These are phyloP conservation scores for Fusarium mexicanum DNA, from an alignment of 2,329 filamentous ascomycete genomes.

Conservation along the genomic window DNA sequence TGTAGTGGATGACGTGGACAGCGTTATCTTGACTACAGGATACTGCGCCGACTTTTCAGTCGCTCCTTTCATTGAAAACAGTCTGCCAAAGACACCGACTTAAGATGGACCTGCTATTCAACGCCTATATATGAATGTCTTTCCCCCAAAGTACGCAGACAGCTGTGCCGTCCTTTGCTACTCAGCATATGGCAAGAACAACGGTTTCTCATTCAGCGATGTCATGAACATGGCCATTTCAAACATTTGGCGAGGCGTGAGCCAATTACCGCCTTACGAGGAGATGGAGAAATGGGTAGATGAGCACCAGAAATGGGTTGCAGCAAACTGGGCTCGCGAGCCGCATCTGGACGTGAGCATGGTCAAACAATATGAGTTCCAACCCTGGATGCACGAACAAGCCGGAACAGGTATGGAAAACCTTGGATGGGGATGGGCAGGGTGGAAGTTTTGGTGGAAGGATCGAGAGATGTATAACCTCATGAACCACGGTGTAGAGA, in stretches of 20 bases:
- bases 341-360: constrained; percentile 18
- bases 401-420: constrained; percentile 55
- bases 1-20: constrained; percentile 4
- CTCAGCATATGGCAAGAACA: constrained; percentile 22
- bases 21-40: constrained; percentile 14
- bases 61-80: constrained; percentile 11
- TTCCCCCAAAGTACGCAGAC: constrained; percentile 13
- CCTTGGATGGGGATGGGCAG: constrained; percentile 52
- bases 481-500: constrained; percentile 53
- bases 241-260: constrained; percentile 20
- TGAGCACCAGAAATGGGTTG: constrained; percentile 17
- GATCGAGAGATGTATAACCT: constrained; percentile 51
- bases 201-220: constrained; percentile 28
- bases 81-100: neutral
- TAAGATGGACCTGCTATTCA: constrained; percentile 10
- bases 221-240: constrained; percentile 31
- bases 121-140: constrained; percentile 20
- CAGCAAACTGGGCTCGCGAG: constrained; percentile 4
- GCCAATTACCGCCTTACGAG: neutral
- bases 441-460: constrained; percentile 54
- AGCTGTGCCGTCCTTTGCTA: constrained; percentile 23
- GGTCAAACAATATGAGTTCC: constrained; percentile 47
- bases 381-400: constrained; percentile 49
- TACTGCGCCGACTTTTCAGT: constrained; percentile 15
- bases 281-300: constrained; percentile 29